These are phyloP conservation scores for Yamadazyma laniorum DNA, from an alignment of 805 yeast genomes.

Conservation along the genomic window DNA sequence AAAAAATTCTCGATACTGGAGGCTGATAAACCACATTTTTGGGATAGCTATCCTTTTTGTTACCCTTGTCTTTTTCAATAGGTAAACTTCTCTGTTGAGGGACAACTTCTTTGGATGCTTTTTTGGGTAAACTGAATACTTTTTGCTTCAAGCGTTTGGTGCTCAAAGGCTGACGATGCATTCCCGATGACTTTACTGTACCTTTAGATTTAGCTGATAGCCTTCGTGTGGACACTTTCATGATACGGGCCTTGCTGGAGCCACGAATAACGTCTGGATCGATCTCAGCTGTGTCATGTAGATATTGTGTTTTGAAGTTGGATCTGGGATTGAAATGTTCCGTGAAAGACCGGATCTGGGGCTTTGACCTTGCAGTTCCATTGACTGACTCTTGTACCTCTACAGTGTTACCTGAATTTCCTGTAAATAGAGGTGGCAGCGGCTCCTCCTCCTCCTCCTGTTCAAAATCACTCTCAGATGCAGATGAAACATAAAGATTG, in stretches of 20 bases:
- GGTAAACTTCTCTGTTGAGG: neutral
- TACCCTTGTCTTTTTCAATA: neutral
- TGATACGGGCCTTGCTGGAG: neutral
- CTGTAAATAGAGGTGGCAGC: neutral
- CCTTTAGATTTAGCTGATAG: neutral
- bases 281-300: constrained; percentile 8
- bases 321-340: neutral
- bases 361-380: neutral
- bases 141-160: neutral
- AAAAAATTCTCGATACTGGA: neutral
- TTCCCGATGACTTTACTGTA: neutral
- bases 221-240: neutral
- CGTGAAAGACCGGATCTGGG: neutral
- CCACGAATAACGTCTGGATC: constrained; percentile 7
- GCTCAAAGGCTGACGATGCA: neutral
- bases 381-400: neutral
- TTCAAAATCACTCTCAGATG: constrained; percentile 6
- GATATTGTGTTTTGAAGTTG: neutral
- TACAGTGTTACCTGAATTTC: neutral
- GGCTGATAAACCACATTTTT: constrained; percentile 1
- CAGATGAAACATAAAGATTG: constrained; percentile 8
- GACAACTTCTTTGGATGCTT: no score
- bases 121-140: neutral
- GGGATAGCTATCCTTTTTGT: neutral
- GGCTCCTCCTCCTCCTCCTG: no score